Base-by-base conservation (phyloP, 2,329 filamentous ascomycete species). In the Stemphylium lycopersici region DNA sequence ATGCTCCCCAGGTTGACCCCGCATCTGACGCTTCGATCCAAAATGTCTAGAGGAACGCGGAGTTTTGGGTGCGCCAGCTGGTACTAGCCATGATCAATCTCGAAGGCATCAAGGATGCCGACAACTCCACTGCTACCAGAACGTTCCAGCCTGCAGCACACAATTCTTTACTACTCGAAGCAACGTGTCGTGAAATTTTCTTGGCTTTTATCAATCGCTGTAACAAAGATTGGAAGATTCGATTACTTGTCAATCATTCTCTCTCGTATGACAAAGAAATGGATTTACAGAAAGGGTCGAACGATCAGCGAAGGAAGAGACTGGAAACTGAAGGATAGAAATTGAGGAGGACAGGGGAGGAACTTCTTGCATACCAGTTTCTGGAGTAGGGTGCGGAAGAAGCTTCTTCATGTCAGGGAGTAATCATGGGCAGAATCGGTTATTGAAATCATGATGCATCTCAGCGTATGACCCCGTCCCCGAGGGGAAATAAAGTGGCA, bases 171-270 rank as follows among this genome's bases (percentile, higher is more conserved):
- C 16, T 51, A 4, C 16, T 45, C 24, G 48, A 45, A 38, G 40
- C 38, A 6, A 45, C 34, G 7, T 38, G 34, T 20, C 41, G 48
- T 13, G 48, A 51, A 20, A 45, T 51, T 16, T 51, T 51, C 13
- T 12, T 39, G 24, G 48, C 40, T 6, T 11, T 45, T 18, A 45
- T 51, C 6, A 22, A 45, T 29, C 40, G 40, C 16, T 51, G 33
- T 34, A 45, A 51, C 33, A 51, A 39, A 22, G 33, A 39, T n/a
- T 45, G 33, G 40, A 51, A 51, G 33, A 51, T 45, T 11, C 33
- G 40, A 5, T n/a, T 51, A 12, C 41, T 51, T 10, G 41, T 45
- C 10, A 38, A 51, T 13, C 40, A 45, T 16, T 13, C 48, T 16
- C 18, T 51, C 12, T 24, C 40, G 4, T 51, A 45, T 16, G 48